phyloP scores from a whole-genome alignment of 257 asterid species.

The Thymus quinquecostatus region DNA sequence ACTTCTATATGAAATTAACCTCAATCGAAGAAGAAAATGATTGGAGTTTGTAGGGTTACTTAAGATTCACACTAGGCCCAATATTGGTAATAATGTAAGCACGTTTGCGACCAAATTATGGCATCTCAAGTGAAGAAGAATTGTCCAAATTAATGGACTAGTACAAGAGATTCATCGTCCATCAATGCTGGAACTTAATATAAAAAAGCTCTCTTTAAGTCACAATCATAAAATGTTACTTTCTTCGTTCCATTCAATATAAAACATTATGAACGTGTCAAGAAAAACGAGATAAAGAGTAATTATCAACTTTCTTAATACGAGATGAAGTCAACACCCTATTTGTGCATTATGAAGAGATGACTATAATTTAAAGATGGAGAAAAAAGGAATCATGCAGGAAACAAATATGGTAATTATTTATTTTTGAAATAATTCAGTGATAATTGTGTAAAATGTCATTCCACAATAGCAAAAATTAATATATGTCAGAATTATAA shows the following conservation, averaged over 20 bases:
- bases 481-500: no score
- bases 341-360: conserved; percentile 5
- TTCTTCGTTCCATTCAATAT: no score
- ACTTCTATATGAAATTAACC: no score
- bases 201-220: no score
- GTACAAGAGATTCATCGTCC: conserved; percentile 8
- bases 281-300: neutral
- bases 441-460: no score
- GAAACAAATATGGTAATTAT: neutral
- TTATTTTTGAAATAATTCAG: neutral
- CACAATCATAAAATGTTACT: no score
- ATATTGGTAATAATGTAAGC: neutral
- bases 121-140: conserved; percentile 10
- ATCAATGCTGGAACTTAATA: neutral
- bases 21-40: conserved; percentile 23
- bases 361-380: no score
- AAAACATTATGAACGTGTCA: no score
- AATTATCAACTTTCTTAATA: neutral
- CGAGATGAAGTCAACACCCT: conserved; percentile 3
- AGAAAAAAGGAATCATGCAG: conserved; percentile 10
- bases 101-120: conserved; percentile 6
- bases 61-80: conserved; percentile 37
- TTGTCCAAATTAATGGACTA: neutral
- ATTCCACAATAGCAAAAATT: no score
- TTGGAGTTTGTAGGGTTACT: conserved; percentile 38